Evolutionary conservation across 2,329 filamentous ascomycete species (phyloP), one percentile per base, ranked within the genome.

Genomic region (Didymella glomerata): DNA sequence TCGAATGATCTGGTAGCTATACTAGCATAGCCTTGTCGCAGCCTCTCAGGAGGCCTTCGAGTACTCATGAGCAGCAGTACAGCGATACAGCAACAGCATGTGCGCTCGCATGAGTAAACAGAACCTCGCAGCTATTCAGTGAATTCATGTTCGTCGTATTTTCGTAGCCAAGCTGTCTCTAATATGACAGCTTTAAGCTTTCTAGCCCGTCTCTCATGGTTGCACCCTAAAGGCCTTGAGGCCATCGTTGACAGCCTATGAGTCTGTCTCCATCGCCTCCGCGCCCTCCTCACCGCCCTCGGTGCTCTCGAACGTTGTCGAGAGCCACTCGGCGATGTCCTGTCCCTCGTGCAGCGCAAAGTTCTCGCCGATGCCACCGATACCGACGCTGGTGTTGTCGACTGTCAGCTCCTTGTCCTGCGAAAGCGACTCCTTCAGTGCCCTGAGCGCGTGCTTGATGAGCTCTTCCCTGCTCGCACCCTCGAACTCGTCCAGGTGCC

Each of bases 381-480:
- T 84, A 36, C 91, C 93, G 53, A 99, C 86, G 69, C 92, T 97
- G 54, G 93, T 97, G 82, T 99, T 99, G 78, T 98, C 95, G 40
- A 97, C 87, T 54, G 94, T 98, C 77, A 99, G 82, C 85, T 98
- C 93, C 84, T 96, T 96, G 81, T 99, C 95, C 85, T 98, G 94
- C 57, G 91, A 90, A 77, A 99, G 82, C 69, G 91, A 96, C 84
- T 99, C 95, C 85, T 97, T 97, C 76, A 99, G 83, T 50, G 95
- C 94, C 75, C 87, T 86, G 75, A 99, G 82, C 30, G 94, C 95
- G 82, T 99, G 95, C 80, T 88, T 88, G 71, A 99, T 89, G 74
- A 99, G 83, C 79, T 96, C 91, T 75, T 97, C 94, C 71, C 91
- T 85, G 64, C 84, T 87, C 75, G 88, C 89, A 66, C 85, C 85